Base-by-base conservation (phyloP, 768 basidiomycete genomes). In the Agrocybe chaxingu region DNA sequence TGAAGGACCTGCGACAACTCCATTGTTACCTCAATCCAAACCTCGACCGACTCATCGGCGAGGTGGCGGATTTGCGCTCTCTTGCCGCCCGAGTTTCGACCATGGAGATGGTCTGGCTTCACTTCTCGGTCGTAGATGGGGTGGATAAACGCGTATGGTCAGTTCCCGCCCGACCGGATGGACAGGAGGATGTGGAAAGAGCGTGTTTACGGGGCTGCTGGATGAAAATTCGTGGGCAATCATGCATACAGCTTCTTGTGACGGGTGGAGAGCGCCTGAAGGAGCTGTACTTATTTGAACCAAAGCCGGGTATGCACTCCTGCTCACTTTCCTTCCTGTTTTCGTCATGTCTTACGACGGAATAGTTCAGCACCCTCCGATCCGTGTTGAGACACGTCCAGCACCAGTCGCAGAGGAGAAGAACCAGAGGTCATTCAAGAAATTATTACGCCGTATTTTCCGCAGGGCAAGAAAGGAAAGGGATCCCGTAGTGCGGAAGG, bases 11-110 rank as follows among this genome's bases (percentile, higher is more conserved):
- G 11, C 32, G 35, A 3, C 48, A 54, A 34, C 19, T 54, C 7
- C 42, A 54, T 42, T 54, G 33, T 40, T 50, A 51, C 39, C 39
- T 54, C n/a, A 54, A 51, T 43, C 38, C 37, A 8, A 44, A 29
- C 6, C 2, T 54, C 13, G 49, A 54, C 32, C 18, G 44, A 10
- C 37, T 54, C 8, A 8, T 54, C 8, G 32, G 32, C 5, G 53
- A 54, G 19, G 49, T 46, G 12, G 8, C 19, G 13, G 44, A 54
- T 13, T 37, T 54, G 30, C 34, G 37, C 40, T 29, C 31, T 19
- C 37, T 54, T 19, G 29, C 50, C 32, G 34, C 29, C 30, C 48
- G 53, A n/a, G 10, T 54, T 16, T 38, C 53, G 6, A 34, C 34
- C 8, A 16, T 54, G 37, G 49, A 51, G 1, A 4, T 45, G 8